phyloP scores from a whole-genome alignment of 2,329 filamentous ascomycete genomes.

The Talaromyces marneffei region DNA sequence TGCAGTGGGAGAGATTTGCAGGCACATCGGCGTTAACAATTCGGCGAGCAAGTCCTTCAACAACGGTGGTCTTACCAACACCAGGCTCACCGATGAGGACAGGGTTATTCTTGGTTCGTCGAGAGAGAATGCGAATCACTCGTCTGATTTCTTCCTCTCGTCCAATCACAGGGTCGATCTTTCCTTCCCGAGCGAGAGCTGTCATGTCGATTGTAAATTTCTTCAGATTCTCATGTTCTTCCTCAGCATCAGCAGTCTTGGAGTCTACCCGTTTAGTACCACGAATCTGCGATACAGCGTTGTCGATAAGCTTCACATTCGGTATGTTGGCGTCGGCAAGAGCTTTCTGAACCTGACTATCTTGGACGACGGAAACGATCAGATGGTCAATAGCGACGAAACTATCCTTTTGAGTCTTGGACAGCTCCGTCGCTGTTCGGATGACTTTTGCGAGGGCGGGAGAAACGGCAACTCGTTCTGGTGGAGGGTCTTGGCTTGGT shows the following conservation, averaged over 20 bases:
- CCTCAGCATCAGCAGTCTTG: slow-evolving; percentile 85
- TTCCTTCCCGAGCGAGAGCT: slow-evolving; percentile 88
- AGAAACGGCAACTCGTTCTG: slow-evolving; percentile 77
- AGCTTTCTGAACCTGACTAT: slow-evolving; percentile 63
- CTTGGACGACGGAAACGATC: slow-evolving; percentile 78
- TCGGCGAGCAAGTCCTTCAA: slow-evolving; percentile 88
- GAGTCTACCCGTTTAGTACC: slow-evolving; percentile 92
- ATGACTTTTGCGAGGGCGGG: slow-evolving; percentile 77
- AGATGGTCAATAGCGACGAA: slow-evolving; percentile 94
- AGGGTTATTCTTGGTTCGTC: slow-evolving; percentile 97
- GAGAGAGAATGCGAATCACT: slow-evolving; percentile 83
- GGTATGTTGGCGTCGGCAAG: slow-evolving; percentile 85
- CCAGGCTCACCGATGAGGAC: slow-evolving; percentile 96
- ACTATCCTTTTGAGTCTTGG: slow-evolving; percentile 95
- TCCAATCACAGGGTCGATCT: slow-evolving; percentile 95
- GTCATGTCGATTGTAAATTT: slow-evolving; percentile 99
- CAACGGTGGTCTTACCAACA: slow-evolving; percentile 97
- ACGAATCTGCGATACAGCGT: slow-evolving; percentile 84
- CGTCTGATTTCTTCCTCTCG: slow-evolving; percentile 92
- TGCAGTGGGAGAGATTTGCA: slow-evolving; percentile 89
- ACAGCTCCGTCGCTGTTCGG: slow-evolving; percentile 77
- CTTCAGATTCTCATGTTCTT: slow-evolving; percentile 89
- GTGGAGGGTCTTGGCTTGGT: slow-evolving; percentile 90
- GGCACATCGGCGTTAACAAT: slow-evolving; percentile 97
- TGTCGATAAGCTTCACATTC: slow-evolving; percentile 82